Conservation (phyloP, 116 monocot genomes). For the Iris pallida region DNA sequence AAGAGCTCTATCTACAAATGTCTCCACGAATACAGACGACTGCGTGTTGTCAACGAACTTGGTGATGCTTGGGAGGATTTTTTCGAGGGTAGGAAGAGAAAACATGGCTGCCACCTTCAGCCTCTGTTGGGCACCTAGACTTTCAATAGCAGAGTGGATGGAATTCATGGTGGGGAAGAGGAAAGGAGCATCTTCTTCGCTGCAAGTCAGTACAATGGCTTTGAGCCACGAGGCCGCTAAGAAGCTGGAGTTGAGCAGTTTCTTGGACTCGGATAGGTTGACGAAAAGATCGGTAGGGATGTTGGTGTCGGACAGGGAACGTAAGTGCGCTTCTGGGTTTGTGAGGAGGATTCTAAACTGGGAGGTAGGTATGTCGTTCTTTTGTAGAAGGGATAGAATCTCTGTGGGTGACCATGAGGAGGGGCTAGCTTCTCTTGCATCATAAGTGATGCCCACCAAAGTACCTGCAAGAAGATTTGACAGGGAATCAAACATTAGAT, state of each 20-base stretch:
- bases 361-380: too few relatives aligned
- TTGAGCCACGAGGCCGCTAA: conserved; percentile 21
- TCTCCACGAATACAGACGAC: conserved; percentile 42
- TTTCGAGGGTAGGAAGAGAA: conserved; percentile 25
- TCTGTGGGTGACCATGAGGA: too few relatives aligned
- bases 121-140: background rate
- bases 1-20: conserved; percentile 8
- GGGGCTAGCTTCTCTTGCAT: too few relatives aligned
- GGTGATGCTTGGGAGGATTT: conserved; percentile 11
- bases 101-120: conserved; percentile 28
- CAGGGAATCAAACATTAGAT: too few relatives aligned
- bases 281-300: conserved; percentile 23
- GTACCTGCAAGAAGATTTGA: conserved; percentile 23
- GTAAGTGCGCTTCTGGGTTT: conserved; percentile 4
- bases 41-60: conserved; percentile 14
- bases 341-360: conserved; percentile 19
- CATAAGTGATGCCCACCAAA: conserved; percentile 34
- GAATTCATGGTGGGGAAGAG: conserved; percentile 25
- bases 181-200: conserved; percentile 5
- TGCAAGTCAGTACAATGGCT: conserved; percentile 22
- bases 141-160: conserved; percentile 19
- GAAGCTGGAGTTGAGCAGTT: conserved; percentile 9
- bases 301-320: conserved; percentile 1
- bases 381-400: too few relatives aligned
- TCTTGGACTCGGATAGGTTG: conserved; percentile 7